These are phyloP conservation scores for Bryoerythrophyllum caledonicum DNA, from an alignment of 225 moss, liverwort and hornwort species.

Conservation along the genomic window DNA sequence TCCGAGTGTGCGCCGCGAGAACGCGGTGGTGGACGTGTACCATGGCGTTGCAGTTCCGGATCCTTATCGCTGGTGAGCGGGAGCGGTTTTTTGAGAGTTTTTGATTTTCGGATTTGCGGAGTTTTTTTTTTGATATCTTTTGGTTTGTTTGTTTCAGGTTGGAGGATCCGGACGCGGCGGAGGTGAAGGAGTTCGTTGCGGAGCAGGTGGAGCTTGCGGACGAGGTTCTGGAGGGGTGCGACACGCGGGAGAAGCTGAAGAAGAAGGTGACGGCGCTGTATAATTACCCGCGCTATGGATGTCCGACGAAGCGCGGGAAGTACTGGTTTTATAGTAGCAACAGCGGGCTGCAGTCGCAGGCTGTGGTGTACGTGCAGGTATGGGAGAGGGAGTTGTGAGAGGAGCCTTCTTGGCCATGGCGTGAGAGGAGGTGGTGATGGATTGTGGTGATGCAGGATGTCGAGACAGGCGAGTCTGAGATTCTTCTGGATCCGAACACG, in stretches of 20 bases:
- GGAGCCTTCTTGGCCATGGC: neutral
- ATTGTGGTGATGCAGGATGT: slow-evolving; percentile 29
- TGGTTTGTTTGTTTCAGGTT: slow-evolving; percentile 43
- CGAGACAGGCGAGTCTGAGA: slow-evolving; percentile 50
- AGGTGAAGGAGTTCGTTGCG: slow-evolving; percentile 64
- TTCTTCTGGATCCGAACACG: slow-evolving; percentile 79
- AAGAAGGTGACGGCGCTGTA: slow-evolving; percentile 70
- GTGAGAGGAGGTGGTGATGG: neutral
- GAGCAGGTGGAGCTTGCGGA: slow-evolving; percentile 67
- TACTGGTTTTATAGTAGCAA: slow-evolving; percentile 79
- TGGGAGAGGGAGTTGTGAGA: too few relatives aligned
- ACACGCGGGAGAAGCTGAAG: slow-evolving; percentile 64
- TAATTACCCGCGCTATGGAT: slow-evolving; percentile 84
- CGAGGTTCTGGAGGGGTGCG: slow-evolving; percentile 57
- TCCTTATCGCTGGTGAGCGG: slow-evolving; percentile 97
- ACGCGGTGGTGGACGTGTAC: slow-evolving; percentile 57
- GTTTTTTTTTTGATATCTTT: too few relatives aligned
- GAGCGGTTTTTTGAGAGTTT: too few relatives aligned
- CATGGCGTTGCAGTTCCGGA: slow-evolving; percentile 66
- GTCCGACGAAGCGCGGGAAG: slow-evolving; percentile 69
- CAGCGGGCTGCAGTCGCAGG: slow-evolving; percentile 83
- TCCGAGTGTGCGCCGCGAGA: slow-evolving; percentile 66
- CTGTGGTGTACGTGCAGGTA: slow-evolving; percentile 72
- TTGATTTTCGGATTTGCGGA: neutral
- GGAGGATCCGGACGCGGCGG: slow-evolving; percentile 69